These are phyloP conservation scores for Crithidia mellificae DNA, from an alignment of 208 protist genomes.

Conservation along the genomic window DNA sequence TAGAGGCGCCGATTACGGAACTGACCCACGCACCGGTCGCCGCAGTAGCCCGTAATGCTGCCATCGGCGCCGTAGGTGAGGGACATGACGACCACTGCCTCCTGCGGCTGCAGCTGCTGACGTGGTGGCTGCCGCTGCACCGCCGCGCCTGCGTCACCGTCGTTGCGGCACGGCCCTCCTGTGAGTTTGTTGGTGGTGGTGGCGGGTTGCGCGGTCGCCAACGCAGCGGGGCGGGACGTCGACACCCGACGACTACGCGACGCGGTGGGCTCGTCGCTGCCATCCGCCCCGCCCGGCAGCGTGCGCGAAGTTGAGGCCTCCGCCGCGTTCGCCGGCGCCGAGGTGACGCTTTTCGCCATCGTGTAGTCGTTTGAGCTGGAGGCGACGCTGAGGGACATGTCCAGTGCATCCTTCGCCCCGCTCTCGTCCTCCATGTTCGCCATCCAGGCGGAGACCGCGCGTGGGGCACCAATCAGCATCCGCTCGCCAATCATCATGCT, in stretches of 20 bases:
- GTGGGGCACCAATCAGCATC: slow-evolving; percentile 19
- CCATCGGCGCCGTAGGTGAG: slow-evolving; percentile 37
- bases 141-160: too few species aligned
- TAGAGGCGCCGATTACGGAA: slow-evolving; percentile 29
- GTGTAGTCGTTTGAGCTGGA: slow-evolving; percentile 22
- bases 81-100: slow-evolving; percentile 23
- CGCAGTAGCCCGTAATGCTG: slow-evolving; percentile 38
- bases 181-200: too few species aligned
- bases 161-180: neutral
- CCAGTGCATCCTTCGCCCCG: slow-evolving; percentile 4
- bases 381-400: slow-evolving; percentile 26
- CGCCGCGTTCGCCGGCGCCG: too few species aligned
- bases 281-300: too few species aligned
- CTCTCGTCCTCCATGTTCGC: slow-evolving; percentile 10
- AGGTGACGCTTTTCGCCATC: neutral
- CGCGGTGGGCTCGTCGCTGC: too few species aligned
- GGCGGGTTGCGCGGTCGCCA: neutral
- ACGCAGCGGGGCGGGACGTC: neutral
- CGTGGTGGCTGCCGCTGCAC: too few species aligned
- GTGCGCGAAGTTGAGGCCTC: too few species aligned
- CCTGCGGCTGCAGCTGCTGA: too few species aligned
- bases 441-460: slow-evolving; percentile 25
- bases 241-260: neutral
- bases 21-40: slow-evolving; percentile 29
- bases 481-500: slow-evolving; percentile 6